A percentile compares a stretch with the other conserved stretches of the same genome.
Conservation (phyloP, 768 basidiomycete species). For the Tephrocybe sp. region DNA sequence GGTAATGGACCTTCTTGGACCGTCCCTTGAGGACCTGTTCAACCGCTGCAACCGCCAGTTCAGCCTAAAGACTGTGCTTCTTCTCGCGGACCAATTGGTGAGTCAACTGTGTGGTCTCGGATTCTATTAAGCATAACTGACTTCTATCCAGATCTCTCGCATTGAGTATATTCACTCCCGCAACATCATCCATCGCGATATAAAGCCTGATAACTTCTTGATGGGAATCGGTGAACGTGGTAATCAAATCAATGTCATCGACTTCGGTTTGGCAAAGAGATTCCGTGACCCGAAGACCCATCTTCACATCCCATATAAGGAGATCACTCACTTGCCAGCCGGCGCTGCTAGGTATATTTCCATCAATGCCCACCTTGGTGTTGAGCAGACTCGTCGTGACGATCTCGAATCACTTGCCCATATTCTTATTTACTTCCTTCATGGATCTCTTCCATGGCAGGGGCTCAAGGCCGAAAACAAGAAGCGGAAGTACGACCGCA, state of each 20-base stretch:
- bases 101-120: conserved; percentile 31
- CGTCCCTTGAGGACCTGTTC: conserved; percentile 88
- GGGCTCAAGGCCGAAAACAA: conserved; percentile 99
- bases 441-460: conserved; percentile 97
- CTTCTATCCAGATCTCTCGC: conserved; percentile 75
- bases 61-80: conserved; percentile 92
- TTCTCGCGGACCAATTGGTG: conserved; percentile 95
- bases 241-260: conserved; percentile 98
- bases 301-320: conserved; percentile 98
- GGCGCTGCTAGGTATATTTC: conserved; percentile 99
- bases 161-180: conserved; percentile 99
- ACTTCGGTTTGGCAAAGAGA: conserved; percentile 98
- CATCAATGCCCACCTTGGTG: conserved; percentile 98
- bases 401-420: conserved; percentile 98
- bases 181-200: conserved; percentile 96
- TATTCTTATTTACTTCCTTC: conserved; percentile 99
- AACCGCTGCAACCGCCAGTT: conserved; percentile 98
- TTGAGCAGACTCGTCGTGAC: conserved; percentile 96
- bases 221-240: conserved; percentile 99
- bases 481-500: conserved; percentile 99
- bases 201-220: conserved; percentile 99
- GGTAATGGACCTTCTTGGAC: conserved; percentile 95
- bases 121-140: too few species aligned
- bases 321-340: conserved; percentile 99
- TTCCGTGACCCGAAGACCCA: conserved; percentile 99